Conservation (phyloP, 2,329 filamentous ascomycete species). For the Aspergillus novofumigatus region DNA sequence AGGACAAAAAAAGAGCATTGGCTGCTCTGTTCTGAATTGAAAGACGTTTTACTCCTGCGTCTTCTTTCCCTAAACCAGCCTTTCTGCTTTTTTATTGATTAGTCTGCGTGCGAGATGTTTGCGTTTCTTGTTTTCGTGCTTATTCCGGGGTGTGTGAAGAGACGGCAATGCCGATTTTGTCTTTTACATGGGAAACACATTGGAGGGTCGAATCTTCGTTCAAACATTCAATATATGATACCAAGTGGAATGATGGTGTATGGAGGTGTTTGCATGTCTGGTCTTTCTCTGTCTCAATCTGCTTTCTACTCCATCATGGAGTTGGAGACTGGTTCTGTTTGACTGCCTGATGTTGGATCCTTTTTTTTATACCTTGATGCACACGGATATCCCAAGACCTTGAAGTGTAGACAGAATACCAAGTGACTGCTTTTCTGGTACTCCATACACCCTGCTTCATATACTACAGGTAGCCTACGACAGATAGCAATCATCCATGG, state of each 20-base stretch:
- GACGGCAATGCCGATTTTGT: constrained; percentile 1
- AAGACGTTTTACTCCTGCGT: background rate
- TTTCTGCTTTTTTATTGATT: background rate
- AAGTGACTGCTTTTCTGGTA: constrained; percentile 1
- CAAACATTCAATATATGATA: constrained; percentile 22
- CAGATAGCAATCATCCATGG: no score
- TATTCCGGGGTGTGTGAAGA: background rate
- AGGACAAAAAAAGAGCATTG: constrained; percentile 1
- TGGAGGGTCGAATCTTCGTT: constrained; percentile 7
- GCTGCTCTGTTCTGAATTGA: background rate
- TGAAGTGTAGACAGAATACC: background rate
- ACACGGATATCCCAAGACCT: constrained; percentile 10
- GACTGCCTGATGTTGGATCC: constrained; percentile 9
- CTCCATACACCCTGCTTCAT: background rate
- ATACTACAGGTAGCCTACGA: background rate
- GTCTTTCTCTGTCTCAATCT: constrained; percentile 8
- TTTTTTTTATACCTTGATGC: constrained; percentile 17
- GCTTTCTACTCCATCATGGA: constrained; percentile 6
- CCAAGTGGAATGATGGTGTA: constrained; percentile 27
- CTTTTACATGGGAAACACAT: constrained; percentile 5
- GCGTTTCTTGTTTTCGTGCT: background rate
- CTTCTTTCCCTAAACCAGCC: background rate
- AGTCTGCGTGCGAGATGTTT: background rate
- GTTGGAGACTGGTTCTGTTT: constrained; percentile 10
- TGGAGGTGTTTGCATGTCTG: constrained; percentile 13